These are phyloP conservation scores for Camillea tinctor DNA, from an alignment of 2,329 filamentous ascomycete genomes.

Conservation along the genomic window DNA sequence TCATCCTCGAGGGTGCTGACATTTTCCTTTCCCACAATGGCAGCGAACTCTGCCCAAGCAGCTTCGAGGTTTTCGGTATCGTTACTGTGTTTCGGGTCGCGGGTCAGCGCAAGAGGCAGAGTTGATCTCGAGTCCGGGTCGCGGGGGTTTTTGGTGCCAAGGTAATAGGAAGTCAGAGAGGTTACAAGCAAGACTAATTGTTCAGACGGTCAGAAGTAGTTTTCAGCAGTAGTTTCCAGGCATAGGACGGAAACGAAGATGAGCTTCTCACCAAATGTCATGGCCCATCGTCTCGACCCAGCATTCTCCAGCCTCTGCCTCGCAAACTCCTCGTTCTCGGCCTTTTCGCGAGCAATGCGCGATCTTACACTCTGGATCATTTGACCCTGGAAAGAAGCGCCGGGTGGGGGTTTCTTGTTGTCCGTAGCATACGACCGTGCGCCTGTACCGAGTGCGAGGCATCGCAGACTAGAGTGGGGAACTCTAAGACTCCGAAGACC, in stretches of 20 bases:
- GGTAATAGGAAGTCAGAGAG: constrained; percentile 54
- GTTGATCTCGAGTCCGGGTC: constrained; percentile 56
- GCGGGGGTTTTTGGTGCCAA: constrained; percentile 55
- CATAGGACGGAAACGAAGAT: too few relatives aligned
- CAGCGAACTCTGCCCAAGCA: constrained; percentile 67
- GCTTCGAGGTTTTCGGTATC: constrained; percentile 64
- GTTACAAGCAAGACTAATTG: constrained; percentile 51
- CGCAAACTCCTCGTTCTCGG: constrained; percentile 52
- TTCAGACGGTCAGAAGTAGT: background rate
- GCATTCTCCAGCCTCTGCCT: constrained; percentile 37
- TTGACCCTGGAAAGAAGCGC: constrained; percentile 54
- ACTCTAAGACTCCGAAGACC: constrained; percentile 19
- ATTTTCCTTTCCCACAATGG: constrained; percentile 62
- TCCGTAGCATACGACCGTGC: constrained; percentile 29
- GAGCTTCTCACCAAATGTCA: constrained; percentile 50
- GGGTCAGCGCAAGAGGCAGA: constrained; percentile 52
- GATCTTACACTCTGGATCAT: constrained; percentile 58
- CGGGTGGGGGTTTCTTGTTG: constrained; percentile 32
- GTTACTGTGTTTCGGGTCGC: constrained; percentile 55
- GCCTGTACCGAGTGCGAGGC: constrained; percentile 11
- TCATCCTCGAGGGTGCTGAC: constrained; percentile 60
- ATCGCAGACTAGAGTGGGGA: constrained; percentile 12
- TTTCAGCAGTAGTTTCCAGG: too few relatives aligned
- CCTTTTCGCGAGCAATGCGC: constrained; percentile 53
- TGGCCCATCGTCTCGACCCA: constrained; percentile 46